These are phyloP conservation scores for Bruguiera parviflora DNA, from an alignment of 345 rosid species.

Conservation along the genomic window DNA sequence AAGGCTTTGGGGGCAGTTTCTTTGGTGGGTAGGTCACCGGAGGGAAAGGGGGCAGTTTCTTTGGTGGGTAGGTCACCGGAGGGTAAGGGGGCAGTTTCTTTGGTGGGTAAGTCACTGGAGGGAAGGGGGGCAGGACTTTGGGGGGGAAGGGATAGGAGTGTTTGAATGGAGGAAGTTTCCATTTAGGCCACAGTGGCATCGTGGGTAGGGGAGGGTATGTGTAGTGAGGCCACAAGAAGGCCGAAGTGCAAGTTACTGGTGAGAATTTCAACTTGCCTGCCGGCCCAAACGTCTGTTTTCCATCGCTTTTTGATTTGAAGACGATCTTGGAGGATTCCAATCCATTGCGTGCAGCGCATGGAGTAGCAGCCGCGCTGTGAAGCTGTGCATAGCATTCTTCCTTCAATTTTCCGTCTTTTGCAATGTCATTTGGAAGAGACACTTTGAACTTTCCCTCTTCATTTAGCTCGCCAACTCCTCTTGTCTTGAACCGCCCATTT, in stretches of 20 bases:
- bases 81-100: slow-evolving; percentile 9
- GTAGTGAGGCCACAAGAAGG: slow-evolving; percentile 14
- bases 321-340: slow-evolving; percentile 14
- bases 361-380: slow-evolving; percentile 6
- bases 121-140: slow-evolving; percentile 6
- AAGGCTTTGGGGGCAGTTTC: slow-evolving; percentile 1
- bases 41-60: slow-evolving; percentile 9
- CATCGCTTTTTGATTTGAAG: background rate
- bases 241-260: slow-evolving; percentile 11
- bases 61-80: slow-evolving; percentile 4
- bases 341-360: slow-evolving; percentile 10
- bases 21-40: slow-evolving; percentile 5
- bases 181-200: background rate
- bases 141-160: background rate
- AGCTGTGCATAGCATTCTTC: slow-evolving; percentile 22
- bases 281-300: slow-evolving; percentile 3
- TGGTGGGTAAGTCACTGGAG: slow-evolving; percentile 5
- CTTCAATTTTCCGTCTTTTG: slow-evolving; percentile 5
- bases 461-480: slow-evolving; percentile 8
- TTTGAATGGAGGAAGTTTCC: background rate
- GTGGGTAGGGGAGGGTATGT: slow-evolving; percentile 4
- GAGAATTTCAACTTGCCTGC: slow-evolving; percentile 18
- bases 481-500: slow-evolving; percentile 14
- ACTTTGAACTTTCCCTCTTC: slow-evolving; percentile 16
- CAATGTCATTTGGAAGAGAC: slow-evolving; percentile 9